Conservation (phyloP, 2,329 filamentous ascomycete species). For the Didymella sp. region DNA sequence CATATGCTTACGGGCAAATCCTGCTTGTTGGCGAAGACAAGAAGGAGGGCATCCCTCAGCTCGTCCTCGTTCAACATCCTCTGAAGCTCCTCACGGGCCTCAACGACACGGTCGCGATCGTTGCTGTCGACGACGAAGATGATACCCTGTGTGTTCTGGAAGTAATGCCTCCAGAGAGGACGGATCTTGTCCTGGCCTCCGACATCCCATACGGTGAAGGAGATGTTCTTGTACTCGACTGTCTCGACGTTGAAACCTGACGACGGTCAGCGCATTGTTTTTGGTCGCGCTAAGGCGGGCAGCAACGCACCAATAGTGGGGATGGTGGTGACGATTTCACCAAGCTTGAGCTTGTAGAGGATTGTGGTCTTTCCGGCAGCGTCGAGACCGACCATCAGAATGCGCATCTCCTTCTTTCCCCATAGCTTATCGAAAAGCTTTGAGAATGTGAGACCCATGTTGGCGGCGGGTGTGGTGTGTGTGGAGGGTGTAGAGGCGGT, state of each 20-base stretch:
- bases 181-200: slow-evolving; percentile 99
- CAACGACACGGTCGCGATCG: slow-evolving; percentile 88
- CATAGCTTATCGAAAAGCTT: slow-evolving; percentile 99
- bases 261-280: slow-evolving; percentile 34
- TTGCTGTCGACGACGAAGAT: slow-evolving; percentile 99
- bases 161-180: slow-evolving; percentile 97
- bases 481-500: slow-evolving; percentile 35
- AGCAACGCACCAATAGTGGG: slow-evolving; percentile 77
- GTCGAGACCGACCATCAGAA: slow-evolving; percentile 97
- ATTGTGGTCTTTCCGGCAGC: slow-evolving; percentile 98
- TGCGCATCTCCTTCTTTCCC: slow-evolving; percentile 98
- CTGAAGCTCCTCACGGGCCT: slow-evolving; percentile 91
- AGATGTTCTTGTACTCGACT: slow-evolving; percentile 98
- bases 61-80: slow-evolving; percentile 98
- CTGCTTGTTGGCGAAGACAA: slow-evolving; percentile 99
- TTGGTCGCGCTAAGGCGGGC: slow-evolving; percentile 11
- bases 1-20: slow-evolving; percentile 75
- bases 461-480: slow-evolving; percentile 59
- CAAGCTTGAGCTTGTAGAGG: slow-evolving; percentile 98
- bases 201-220: slow-evolving; percentile 99
- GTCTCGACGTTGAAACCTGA: slow-evolving; percentile 95
- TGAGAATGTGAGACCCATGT: slow-evolving; percentile 91
- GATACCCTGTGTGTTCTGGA: slow-evolving; percentile 91
- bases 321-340: slow-evolving; percentile 97
- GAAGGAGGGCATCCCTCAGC: slow-evolving; percentile 91